phyloP scores from a whole-genome alignment of 441 rosid species.

The Adansonia gregorii region DNA sequence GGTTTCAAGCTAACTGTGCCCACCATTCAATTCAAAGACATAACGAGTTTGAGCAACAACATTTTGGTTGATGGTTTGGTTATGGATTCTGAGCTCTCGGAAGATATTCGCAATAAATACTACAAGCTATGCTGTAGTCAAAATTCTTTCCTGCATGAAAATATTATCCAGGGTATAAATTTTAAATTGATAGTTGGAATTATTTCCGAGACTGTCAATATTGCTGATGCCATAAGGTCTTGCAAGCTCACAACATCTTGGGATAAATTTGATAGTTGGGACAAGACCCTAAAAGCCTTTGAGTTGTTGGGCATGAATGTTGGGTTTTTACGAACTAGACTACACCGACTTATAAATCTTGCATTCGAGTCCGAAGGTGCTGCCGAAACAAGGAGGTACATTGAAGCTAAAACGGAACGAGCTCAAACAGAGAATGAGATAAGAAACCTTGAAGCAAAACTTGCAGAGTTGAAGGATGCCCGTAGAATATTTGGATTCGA shows the following conservation, averaged over 20 bases:
- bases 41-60: slow-evolving; percentile 47
- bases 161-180: slow-evolving; percentile 54
- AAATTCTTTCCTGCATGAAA: slow-evolving; percentile 58
- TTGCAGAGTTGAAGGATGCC: slow-evolving; percentile 53
- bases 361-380: slow-evolving; percentile 60
- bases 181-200: slow-evolving; percentile 52
- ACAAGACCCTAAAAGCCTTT: slow-evolving; percentile 61
- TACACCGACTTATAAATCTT: slow-evolving; percentile 47
- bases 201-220: slow-evolving; percentile 59
- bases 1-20: slow-evolving; percentile 51
- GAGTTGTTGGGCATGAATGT: slow-evolving; percentile 69
- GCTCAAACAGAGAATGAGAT: slow-evolving; percentile 43
- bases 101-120: slow-evolving; percentile 54
- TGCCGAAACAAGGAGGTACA: slow-evolving; percentile 49
- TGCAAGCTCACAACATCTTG: slow-evolving; percentile 51
- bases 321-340: slow-evolving; percentile 56
- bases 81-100: slow-evolving; percentile 57
- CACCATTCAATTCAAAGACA: slow-evolving; percentile 47
- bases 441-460: slow-evolving; percentile 50
- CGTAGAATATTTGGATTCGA: slow-evolving; percentile 39
- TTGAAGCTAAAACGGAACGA: slow-evolving; percentile 49
- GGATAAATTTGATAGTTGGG: slow-evolving; percentile 59
- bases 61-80: slow-evolving; percentile 52
- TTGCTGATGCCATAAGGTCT: slow-evolving; percentile 60
- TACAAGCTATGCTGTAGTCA: slow-evolving; percentile 65